Percentiles rank a stretch among this genome's conserved stretches.
Conservation (phyloP, 176 grass and related monocot species). For the Panicum miliaceum region DNA sequence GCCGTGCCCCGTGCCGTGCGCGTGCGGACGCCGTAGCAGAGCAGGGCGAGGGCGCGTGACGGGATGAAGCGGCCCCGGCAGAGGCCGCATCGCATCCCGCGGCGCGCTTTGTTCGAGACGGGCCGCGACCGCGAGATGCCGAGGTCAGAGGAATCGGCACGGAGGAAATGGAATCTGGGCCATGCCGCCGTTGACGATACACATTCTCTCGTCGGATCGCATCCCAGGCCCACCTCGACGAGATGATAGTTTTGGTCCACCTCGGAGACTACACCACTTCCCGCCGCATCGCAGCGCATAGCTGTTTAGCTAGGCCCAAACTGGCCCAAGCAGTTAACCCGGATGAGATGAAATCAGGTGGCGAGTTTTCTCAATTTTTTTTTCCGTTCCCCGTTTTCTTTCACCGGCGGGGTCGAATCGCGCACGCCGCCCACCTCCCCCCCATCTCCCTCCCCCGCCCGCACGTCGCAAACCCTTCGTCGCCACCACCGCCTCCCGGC, state of each 20-base stretch:
- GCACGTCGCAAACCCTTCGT: slow-evolving; percentile 48
- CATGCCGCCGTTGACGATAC: neutral
- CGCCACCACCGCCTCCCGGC: slow-evolving; percentile 33
- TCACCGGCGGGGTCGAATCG: slow-evolving; percentile 41
- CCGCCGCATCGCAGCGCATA: too few species aligned
- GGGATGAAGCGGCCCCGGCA: too few species aligned
- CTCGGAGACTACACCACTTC: too few species aligned
- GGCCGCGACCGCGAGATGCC: too few species aligned
- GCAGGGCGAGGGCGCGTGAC: too few species aligned
- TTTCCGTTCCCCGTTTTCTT: neutral
- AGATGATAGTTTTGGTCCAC: neutral
- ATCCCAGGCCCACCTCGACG: neutral
- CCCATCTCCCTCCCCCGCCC: slow-evolving; percentile 33
- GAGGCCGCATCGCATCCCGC: too few species aligned
- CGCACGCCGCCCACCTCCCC: slow-evolving; percentile 48
- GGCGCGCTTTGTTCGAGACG: too few species aligned
- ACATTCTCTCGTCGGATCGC: too few species aligned
- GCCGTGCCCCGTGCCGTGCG: too few species aligned
- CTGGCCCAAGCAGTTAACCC: slow-evolving; percentile 24
- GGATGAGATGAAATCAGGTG: slow-evolving; percentile 14
- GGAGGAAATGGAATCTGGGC: neutral
- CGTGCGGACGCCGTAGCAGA: too few species aligned
- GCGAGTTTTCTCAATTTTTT: neutral
- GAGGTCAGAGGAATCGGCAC: too few species aligned
- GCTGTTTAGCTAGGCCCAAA: neutral